Percentiles rank a stretch among this genome's conserved stretches.
These are phyloP conservation scores for Pezicula radicicola DNA, from an alignment of 2,329 filamentous ascomycete genomes.

Conservation along the genomic window DNA sequence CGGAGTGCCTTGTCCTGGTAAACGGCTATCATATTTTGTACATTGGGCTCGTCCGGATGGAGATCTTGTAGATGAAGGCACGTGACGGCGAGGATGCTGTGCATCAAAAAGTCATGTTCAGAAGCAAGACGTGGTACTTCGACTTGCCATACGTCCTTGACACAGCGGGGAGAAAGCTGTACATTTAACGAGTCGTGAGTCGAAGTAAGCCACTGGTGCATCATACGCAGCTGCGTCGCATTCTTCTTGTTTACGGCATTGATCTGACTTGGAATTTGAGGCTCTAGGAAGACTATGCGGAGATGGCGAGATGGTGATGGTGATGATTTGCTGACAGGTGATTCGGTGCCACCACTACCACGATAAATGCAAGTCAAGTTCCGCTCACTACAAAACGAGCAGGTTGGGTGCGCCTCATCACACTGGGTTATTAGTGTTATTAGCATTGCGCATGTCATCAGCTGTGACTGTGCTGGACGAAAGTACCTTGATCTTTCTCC, in stretches of 20 bases:
- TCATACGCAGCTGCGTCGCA: background rate
- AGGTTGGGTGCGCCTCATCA: background rate
- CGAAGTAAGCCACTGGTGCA: slow-evolving; percentile 1
- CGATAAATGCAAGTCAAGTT: background rate
- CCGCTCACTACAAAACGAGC: background rate
- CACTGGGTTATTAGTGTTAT: background rate
- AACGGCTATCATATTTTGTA: background rate
- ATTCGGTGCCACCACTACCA: background rate
- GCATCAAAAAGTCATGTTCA: background rate
- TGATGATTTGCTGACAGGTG: background rate
- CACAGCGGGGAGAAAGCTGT: background rate
- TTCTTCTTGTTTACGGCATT: background rate
- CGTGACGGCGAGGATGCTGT: background rate
- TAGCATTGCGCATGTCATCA: background rate
- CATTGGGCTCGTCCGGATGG: background rate
- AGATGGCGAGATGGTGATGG: background rate
- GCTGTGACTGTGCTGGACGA: background rate
- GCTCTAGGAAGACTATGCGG: background rate
- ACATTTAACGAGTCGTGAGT: background rate
- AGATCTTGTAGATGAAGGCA: background rate
- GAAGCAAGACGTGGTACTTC: background rate
- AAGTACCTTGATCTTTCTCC: background rate
- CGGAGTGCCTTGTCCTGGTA: background rate
- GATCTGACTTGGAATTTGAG: background rate
- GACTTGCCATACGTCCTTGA: background rate